phyloP scores from a whole-genome alignment of 1,139 yeast genomes.

The Geotrichum fermentans region DNA sequence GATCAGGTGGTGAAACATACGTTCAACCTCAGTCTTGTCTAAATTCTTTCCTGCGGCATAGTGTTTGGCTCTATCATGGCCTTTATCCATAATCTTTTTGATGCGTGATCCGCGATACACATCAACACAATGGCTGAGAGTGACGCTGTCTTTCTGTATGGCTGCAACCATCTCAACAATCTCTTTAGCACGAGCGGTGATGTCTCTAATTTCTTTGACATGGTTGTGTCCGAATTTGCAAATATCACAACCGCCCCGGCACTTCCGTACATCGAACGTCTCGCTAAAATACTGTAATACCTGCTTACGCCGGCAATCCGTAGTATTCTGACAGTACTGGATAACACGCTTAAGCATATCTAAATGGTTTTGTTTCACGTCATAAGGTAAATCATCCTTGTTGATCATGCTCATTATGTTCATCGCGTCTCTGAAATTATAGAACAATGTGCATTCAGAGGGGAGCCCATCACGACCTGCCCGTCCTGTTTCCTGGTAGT shows the following conservation, averaged over 20 bases:
- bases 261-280: conserved; percentile 58
- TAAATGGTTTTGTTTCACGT: conserved; percentile 70
- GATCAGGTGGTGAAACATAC: conserved; percentile 74
- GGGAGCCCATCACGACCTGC: conserved; percentile 92
- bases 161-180: conserved; percentile 56
- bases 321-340: conserved; percentile 85
- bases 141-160: conserved; percentile 47
- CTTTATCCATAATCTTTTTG: conserved; percentile 54
- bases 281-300: conserved; percentile 90
- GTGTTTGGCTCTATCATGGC: conserved; percentile 51
- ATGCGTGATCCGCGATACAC: conserved; percentile 70
- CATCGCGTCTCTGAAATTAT: conserved; percentile 66
- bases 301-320: conserved; percentile 86
- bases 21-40: conserved; percentile 65
- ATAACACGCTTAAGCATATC: conserved; percentile 76
- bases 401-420: conserved; percentile 53
- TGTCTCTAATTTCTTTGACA: conserved; percentile 54
- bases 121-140: conserved; percentile 77
- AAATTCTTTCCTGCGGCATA: conserved; percentile 69
- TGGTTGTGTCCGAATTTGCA: conserved; percentile 53
- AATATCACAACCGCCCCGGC: conserved; percentile 79
- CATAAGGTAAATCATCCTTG: conserved; percentile 55
- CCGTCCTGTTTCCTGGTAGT: conserved; percentile 97
- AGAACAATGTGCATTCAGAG: conserved; percentile 79
- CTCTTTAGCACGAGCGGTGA: conserved; percentile 59